Evolutionary conservation across 768 basidiomycete species (phyloP).

Genomic region (Podaxis sp.): DNA sequence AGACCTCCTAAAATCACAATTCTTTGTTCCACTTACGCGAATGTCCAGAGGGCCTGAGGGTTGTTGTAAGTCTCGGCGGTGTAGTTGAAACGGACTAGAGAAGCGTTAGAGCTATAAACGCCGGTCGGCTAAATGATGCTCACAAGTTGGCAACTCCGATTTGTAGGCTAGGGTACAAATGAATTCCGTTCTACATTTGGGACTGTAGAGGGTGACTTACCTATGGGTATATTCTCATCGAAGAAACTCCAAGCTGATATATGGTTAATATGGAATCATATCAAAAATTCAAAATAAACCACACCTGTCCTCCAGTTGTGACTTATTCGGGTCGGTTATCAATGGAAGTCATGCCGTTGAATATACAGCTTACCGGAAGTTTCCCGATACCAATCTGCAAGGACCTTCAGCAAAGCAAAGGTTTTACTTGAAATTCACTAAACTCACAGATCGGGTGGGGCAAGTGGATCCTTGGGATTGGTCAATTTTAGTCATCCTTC

Average conservation of each 20-base stretch:
- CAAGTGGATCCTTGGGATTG: conserved; percentile 36
- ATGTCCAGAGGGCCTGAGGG: conserved; percentile 59
- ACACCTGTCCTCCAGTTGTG: conserved; percentile 51
- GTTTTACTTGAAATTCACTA: background rate
- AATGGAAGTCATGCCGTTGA: too few relatives aligned
- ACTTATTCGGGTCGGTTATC: conserved; percentile 20
- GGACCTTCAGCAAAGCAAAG: background rate
- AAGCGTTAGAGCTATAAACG: background rate
- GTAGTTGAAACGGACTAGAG: conserved; percentile 57
- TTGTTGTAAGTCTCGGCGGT: conserved; percentile 64
- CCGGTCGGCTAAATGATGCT: conserved; percentile 10
- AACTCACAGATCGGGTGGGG: conserved; percentile 43
- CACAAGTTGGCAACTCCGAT: conserved; percentile 39
- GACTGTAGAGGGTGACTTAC: conserved; percentile 21
- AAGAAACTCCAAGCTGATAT: conserved; percentile 44
- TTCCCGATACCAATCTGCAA: conserved; percentile 39
- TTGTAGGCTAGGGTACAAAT: conserved; percentile 34
- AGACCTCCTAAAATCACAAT: background rate
- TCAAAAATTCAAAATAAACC: conserved; percentile 6
- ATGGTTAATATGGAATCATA: background rate
- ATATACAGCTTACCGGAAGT: conserved; percentile 37
- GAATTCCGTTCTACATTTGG: background rate
- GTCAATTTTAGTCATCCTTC: background rate
- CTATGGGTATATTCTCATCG: conserved; percentile 40
- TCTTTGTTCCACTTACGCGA: conserved; percentile 41